Evolutionary conservation across 225 moss, liverwort and hornwort species (phyloP).

Genomic region (Rhytidiadelphus loreus): DNA sequence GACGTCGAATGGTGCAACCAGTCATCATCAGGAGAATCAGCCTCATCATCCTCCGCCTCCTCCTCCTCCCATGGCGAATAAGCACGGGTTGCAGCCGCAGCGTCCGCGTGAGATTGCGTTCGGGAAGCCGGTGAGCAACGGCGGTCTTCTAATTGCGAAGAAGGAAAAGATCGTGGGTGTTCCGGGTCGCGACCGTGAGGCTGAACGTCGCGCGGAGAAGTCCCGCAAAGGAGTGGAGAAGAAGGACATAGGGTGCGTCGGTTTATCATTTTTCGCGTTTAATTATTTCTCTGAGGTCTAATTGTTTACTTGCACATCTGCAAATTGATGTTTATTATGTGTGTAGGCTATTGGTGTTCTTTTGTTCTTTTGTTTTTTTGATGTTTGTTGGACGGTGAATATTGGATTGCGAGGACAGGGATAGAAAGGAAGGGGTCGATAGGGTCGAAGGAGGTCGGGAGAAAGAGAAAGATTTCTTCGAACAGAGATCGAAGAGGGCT

Average conservation of each 20-base stretch:
- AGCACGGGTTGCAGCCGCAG: conserved; percentile 17
- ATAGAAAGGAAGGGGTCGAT: conserved; percentile 43
- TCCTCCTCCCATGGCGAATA: not conserved
- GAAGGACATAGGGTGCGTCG: conserved; percentile 27
- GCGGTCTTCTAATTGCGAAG: conserved; percentile 32
- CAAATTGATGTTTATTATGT: not conserved
- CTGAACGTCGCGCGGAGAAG: conserved; percentile 34
- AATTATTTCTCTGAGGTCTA: not conserved
- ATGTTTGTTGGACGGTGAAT: not conserved
- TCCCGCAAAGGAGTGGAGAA: conserved; percentile 29
- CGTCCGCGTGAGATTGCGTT: conserved; percentile 29
- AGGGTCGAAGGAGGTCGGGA: conserved; percentile 54
- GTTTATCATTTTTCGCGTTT: not conserved
- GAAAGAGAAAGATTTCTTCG: conserved; percentile 57
- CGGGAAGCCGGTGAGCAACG: conserved; percentile 21
- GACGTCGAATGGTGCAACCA: conserved; percentile 33
- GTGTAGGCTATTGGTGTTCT: not conserved
- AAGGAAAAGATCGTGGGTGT: conserved; percentile 46
- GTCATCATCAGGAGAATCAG: conserved; percentile 16
- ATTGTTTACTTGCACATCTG: not conserved
- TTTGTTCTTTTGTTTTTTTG: not conserved
- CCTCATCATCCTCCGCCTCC: not conserved
- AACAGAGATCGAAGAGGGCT: conserved; percentile 62
- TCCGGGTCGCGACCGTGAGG: conserved; percentile 37
- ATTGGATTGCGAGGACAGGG: conserved; percentile 2